Conservation (phyloP, 345 rosid genomes). For the Brassica rapa region DNA sequence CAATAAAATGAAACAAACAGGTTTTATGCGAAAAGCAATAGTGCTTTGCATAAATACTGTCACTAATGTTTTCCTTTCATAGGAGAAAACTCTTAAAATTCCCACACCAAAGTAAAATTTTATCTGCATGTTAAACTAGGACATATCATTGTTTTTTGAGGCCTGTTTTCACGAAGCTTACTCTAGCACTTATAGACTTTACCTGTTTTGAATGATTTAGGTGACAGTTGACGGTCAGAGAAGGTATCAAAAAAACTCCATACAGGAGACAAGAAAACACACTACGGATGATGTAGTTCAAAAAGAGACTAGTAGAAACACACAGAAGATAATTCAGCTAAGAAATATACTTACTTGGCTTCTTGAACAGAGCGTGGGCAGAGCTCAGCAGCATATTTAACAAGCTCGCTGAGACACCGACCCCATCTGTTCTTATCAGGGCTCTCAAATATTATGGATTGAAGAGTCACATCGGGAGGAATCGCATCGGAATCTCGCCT, state of each 20-base stretch:
- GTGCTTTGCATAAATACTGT: constrained; percentile 20
- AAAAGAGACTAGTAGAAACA: background rate
- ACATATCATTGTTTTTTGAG: background rate
- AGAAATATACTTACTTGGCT: constrained; percentile 69
- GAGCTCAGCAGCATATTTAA: constrained; percentile 92
- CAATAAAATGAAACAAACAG: constrained; percentile 12
- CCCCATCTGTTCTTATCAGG: constrained; percentile 99
- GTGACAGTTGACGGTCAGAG: constrained; percentile 11
- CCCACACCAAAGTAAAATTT: background rate
- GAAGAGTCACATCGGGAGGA: constrained; percentile 94
- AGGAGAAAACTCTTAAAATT: background rate
- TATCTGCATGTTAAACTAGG: constrained; percentile 8
- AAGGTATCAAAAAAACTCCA: constrained; percentile 1
- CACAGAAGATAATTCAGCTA: constrained; percentile 6
- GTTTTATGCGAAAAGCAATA: background rate
- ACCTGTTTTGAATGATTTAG: constrained; percentile 6
- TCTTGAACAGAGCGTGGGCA: constrained; percentile 94
- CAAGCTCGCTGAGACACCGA: constrained; percentile 91
- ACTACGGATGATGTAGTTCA: constrained; percentile 11
- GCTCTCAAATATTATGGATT: constrained; percentile 90
- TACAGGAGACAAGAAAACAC: constrained; percentile 16
- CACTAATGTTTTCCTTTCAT: constrained; percentile 6
- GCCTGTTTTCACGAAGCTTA: background rate
- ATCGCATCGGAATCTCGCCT: constrained; percentile 86
- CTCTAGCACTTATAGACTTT: constrained; percentile 7